Conservation (phyloP, 768 basidiomycete genomes). For the Lentinus tigrinus region DNA sequence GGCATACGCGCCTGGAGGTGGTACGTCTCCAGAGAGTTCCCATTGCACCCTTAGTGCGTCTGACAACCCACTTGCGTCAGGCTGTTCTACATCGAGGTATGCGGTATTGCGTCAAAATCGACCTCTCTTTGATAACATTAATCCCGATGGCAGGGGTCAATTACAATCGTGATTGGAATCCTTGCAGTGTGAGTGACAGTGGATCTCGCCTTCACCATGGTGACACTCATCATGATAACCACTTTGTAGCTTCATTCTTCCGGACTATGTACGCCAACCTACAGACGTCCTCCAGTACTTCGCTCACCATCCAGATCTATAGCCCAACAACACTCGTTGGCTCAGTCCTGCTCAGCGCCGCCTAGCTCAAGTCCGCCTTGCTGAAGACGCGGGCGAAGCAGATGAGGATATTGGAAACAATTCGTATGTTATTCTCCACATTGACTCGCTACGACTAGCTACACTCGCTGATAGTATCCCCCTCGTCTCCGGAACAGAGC, state of each 20-base stretch:
- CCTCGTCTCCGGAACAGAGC: slow-evolving; percentile 33
- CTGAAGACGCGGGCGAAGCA: slow-evolving; percentile 68
- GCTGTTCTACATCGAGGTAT: slow-evolving; percentile 71
- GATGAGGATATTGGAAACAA: slow-evolving; percentile 55
- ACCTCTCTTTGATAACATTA: not conserved
- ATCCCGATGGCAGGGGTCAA: slow-evolving; percentile 45
- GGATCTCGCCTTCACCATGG: not conserved
- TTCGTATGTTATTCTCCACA: slow-evolving; percentile 45
- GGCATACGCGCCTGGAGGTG: slow-evolving; percentile 74
- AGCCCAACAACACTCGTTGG: slow-evolving; percentile 68
- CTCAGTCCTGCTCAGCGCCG: slow-evolving; percentile 46
- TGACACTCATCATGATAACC: not conserved
- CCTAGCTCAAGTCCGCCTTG: slow-evolving; percentile 64
- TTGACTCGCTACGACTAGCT: not conserved
- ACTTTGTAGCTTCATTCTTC: slow-evolving; percentile 49
- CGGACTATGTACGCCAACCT: slow-evolving; percentile 49
- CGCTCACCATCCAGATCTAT: not conserved
- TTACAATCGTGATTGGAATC: slow-evolving; percentile 61
- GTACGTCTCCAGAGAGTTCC: slow-evolving; percentile 29
- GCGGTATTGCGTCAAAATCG: not conserved
- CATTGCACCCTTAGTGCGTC: not conserved
- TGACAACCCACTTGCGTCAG: slow-evolving; percentile 28
- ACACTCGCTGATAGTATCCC: not conserved
- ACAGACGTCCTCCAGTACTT: not conserved
- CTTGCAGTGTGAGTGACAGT: slow-evolving; percentile 41